These are phyloP conservation scores for Inga laurina DNA, from an alignment of 306 rosid genomes.

Conservation along the genomic window DNA sequence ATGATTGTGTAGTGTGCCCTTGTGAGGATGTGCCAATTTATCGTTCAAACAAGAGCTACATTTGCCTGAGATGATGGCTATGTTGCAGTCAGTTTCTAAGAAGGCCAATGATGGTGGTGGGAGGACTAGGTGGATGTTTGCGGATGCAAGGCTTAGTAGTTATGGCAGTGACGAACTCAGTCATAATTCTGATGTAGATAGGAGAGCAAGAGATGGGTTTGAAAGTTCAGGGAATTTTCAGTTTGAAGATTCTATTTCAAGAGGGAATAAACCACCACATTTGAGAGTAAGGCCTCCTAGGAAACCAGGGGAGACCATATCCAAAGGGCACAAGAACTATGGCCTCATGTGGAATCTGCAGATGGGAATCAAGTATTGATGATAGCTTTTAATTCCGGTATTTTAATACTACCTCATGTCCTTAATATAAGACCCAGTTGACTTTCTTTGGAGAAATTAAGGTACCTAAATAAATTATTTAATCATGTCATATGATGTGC, in stretches of 20 bases:
- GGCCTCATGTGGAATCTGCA: conserved; percentile 79
- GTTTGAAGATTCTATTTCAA: conserved; percentile 26
- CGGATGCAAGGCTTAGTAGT: conserved; percentile 40
- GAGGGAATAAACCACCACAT: conserved; percentile 16
- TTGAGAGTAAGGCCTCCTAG: conserved; percentile 34
- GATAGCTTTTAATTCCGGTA: conserved; percentile 12
- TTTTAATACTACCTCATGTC: neutral
- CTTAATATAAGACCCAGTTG: too few relatives aligned
- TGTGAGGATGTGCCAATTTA: conserved; percentile 47
- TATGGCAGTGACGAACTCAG: conserved; percentile 11
- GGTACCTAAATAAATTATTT: too few relatives aligned
- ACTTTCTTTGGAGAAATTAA: too few relatives aligned
- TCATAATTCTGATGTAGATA: conserved; percentile 14
- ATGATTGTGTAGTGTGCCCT: conserved; percentile 38
- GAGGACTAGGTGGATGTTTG: conserved; percentile 38
- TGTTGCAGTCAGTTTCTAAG: conserved; percentile 20
- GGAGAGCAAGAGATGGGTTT: neutral
- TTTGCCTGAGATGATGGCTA: conserved; percentile 45
- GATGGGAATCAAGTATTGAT: conserved; percentile 65
- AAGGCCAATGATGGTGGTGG: conserved; percentile 35
- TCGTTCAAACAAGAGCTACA: conserved; percentile 57
- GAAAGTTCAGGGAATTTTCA: neutral
- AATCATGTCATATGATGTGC: too few relatives aligned
- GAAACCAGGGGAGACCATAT: conserved; percentile 57
- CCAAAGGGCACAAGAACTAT: conserved; percentile 70